Conservation (phyloP, 2,329 filamentous ascomycete genomes). For the Juglanconis oblonga region DNA sequence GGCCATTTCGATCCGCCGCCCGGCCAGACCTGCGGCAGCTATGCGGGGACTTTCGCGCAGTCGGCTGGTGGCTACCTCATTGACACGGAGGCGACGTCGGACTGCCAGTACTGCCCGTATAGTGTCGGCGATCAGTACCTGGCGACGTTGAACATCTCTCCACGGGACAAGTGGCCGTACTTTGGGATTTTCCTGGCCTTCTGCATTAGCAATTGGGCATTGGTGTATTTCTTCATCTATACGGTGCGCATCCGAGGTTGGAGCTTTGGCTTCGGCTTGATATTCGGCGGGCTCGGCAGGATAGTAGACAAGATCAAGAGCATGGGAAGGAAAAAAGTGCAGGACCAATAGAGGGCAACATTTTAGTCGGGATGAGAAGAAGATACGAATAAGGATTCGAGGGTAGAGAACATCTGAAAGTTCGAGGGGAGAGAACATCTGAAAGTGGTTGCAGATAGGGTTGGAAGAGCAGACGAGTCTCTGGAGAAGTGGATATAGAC, state of each 20-base stretch:
- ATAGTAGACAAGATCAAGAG: constrained; percentile 9
- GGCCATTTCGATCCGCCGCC: constrained; percentile 52
- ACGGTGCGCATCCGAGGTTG: constrained; percentile 26
- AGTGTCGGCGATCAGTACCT: constrained; percentile 19
- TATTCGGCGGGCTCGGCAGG: constrained; percentile 20
- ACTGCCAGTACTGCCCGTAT: constrained; percentile 65
- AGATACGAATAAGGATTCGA: too few relatives aligned
- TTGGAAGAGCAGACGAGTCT: too few relatives aligned
- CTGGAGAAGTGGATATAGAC: too few relatives aligned
- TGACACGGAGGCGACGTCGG: constrained; percentile 53
- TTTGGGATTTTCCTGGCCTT: constrained; percentile 65
- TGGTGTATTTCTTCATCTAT: constrained; percentile 29
- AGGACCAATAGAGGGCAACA: neutral
- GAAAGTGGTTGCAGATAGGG: too few relatives aligned
- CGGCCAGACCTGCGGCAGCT: constrained; percentile 58
- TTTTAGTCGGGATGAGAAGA: too few relatives aligned
- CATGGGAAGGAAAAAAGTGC: neutral
- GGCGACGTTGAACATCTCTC: constrained; percentile 44
- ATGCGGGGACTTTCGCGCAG: constrained; percentile 50
- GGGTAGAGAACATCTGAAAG: too few relatives aligned
- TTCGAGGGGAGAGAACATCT: too few relatives aligned
- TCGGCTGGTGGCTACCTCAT: constrained; percentile 61
- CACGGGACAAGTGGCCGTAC: constrained; percentile 61
- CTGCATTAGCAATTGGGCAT: constrained; percentile 58
- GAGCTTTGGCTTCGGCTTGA: constrained; percentile 25